Evolutionary conservation across 768 basidiomycete genomes (phyloP), one percentile per base, ranked within the genome.

Genomic region (Hemileccinum impolitum): DNA sequence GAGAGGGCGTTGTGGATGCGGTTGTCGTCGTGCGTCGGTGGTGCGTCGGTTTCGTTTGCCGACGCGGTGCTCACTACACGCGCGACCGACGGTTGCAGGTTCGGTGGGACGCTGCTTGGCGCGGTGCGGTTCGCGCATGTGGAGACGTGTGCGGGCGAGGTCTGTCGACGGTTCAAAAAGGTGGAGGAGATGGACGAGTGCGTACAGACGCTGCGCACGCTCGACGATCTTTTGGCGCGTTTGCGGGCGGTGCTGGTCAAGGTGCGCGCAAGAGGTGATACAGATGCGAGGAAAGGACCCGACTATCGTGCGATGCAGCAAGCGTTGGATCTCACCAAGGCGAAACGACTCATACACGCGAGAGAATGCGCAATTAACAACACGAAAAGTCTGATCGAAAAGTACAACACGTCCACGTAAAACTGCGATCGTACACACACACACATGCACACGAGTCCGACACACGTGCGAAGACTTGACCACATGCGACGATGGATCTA

Each of bases 11-110:
- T 15, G 75, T 91, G 23, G 90, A 93, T 62, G 87, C 84, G 9
- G 85, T 86, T 4, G 84, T 92, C 11, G 75, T 91, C 52, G 85
- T 91, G 34, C 84, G 80, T 66, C 79, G 90, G 49, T 88, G 90
- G 87, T 90, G 63, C 54, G 72, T 61, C 67, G 49, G 18, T 43
- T 39, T 37, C 23, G 38, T 23, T 23, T 23, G 23, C 18, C 34
- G 4, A 5, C 15, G 28, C 2, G 28, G 9, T 30, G 2, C 9
- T 30, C 28, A 8, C 11, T 8, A 30, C 8, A 28, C 9, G 9
- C 26, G 9, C 26, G 26, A n/a, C n/a, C n/a, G n/a, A n/a, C n/a
- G n/a, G 23, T 3, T 21, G 36, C 54, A 90, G 88, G 87, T 90
- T 82, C 57, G 90, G 89, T 0, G 90, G 90, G n/a, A 81, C 76